Evolutionary conservation across 2,329 filamentous ascomycete genomes (phyloP).

Genomic region (Neofusicoccum sp.): DNA sequence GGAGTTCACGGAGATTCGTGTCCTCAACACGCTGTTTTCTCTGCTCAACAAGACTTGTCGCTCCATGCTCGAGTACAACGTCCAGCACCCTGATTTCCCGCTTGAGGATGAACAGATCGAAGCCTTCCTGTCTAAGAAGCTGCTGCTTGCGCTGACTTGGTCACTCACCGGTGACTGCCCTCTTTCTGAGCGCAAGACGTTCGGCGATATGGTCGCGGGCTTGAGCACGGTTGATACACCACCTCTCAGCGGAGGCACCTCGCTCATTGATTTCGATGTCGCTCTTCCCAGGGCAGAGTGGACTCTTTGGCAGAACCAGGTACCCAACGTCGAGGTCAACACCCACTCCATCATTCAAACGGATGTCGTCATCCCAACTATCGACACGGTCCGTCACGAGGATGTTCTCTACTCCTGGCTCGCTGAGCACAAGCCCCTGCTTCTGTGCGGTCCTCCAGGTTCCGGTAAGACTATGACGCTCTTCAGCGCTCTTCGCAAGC

Average conservation of each 20-base stretch:
- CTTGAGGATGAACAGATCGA: conserved; percentile 88
- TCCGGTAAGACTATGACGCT: conserved; percentile 99
- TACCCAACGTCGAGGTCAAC: conserved; percentile 93
- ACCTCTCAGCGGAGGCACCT: conserved; percentile 71
- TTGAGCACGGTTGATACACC: conserved; percentile 86
- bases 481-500: conserved; percentile 93
- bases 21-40: conserved; percentile 90
- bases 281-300: conserved; percentile 83
- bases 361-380: conserved; percentile 94
- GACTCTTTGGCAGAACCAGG: conserved; percentile 90
- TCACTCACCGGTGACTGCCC: conserved; percentile 94
- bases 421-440: conserved; percentile 93
- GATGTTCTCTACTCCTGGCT: conserved; percentile 99
- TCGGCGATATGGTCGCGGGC: conserved; percentile 79
- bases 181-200: conserved; percentile 78
- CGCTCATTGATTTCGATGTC: conserved; percentile 94
- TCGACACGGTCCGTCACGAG: conserved; percentile 96
- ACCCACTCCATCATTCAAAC: conserved; percentile 98
- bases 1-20: conserved; percentile 91
- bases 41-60: conserved; percentile 91
- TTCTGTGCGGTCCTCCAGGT: conserved; percentile 95
- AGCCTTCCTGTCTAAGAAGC: conserved; percentile 86
- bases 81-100: conserved; percentile 90
- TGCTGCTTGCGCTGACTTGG: conserved; percentile 91
- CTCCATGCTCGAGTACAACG: conserved; percentile 92